Percentiles rank a stretch among this genome's conserved stretches.
These are phyloP conservation scores for Calonectria crousiana DNA, from an alignment of 2,329 filamentous ascomycete genomes.

Conservation along the genomic window DNA sequence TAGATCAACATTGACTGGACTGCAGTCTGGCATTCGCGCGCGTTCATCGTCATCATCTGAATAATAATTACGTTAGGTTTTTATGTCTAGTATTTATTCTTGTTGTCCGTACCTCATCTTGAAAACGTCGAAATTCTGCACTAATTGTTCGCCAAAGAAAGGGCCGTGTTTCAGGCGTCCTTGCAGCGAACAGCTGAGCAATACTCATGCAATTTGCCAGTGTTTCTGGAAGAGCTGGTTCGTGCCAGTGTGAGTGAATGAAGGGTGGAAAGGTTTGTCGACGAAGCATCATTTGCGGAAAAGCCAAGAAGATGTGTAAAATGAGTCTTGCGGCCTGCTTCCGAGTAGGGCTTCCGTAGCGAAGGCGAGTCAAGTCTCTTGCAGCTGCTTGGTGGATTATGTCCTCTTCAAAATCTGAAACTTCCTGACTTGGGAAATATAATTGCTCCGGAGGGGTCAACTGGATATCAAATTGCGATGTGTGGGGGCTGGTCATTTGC, in stretches of 20 bases:
- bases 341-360: slow-evolving; percentile 5
- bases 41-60: slow-evolving; percentile 15
- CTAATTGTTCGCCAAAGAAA: slow-evolving; percentile 46
- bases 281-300: slow-evolving; percentile 48
- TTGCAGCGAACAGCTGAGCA: slow-evolving; percentile 38
- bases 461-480: not conserved
- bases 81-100: fast-evolving
- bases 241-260: slow-evolving; percentile 45
- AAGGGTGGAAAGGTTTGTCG: slow-evolving; percentile 48
- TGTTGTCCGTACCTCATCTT: slow-evolving; percentile 29
- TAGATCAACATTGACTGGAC: slow-evolving; percentile 45
- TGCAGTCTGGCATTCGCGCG: slow-evolving; percentile 33
- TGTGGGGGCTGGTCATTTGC: no score
- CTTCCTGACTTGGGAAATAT: not conserved
- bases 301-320: slow-evolving; percentile 41
- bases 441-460: not conserved
- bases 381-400: not conserved
- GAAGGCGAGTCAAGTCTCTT: slow-evolving; percentile 30
- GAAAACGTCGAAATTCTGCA: slow-evolving; percentile 39
- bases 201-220: slow-evolving; percentile 44
- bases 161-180: slow-evolving; percentile 35
- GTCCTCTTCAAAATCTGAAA: not conserved
- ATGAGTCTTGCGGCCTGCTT: slow-evolving; percentile 39
- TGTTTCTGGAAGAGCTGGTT: slow-evolving; percentile 29
- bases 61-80: not conserved